These are phyloP conservation scores for Fraxinus velutina DNA, from an alignment of 305 asterid genomes.

Conservation along the genomic window DNA sequence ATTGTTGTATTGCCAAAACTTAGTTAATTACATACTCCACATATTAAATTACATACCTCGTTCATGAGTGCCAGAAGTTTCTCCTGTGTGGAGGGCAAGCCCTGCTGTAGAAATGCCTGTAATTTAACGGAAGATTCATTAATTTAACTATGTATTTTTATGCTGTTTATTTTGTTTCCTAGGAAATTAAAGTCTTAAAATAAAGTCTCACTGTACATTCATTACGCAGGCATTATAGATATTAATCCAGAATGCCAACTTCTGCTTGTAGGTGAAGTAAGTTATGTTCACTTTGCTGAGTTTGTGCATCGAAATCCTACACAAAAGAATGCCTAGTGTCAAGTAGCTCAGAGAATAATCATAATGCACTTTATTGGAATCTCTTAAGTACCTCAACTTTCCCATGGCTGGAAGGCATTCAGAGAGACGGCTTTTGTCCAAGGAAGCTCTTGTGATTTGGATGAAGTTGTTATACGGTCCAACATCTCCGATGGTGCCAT, in stretches of 20 bases:
- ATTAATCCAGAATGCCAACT: slow-evolving; percentile 93
- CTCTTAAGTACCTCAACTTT: slow-evolving; percentile 51
- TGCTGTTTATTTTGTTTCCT: neutral
- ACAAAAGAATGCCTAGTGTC: neutral
- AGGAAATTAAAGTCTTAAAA: slow-evolving; percentile 1
- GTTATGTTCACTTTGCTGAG: slow-evolving; percentile 54
- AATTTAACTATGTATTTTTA: neutral
- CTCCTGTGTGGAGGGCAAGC: slow-evolving; percentile 69
- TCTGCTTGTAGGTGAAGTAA: slow-evolving; percentile 74
- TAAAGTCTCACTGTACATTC: slow-evolving; percentile 59
- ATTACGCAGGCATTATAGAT: slow-evolving; percentile 74
- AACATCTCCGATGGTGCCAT: slow-evolving; percentile 51
- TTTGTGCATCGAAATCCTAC: slow-evolving; percentile 71
- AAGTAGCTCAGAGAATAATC: slow-evolving; percentile 6
- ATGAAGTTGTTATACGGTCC: slow-evolving; percentile 78
- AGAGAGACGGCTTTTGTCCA: slow-evolving; percentile 50
- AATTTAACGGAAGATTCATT: slow-evolving; percentile 15
- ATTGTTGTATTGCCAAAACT: neutral
- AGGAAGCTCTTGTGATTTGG: slow-evolving; percentile 55
- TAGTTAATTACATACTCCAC: neutral
- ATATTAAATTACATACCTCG: slow-evolving; percentile 45
- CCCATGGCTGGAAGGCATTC: slow-evolving; percentile 66
- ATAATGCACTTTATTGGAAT: slow-evolving; percentile 5
- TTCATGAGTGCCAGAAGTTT: slow-evolving; percentile 52
- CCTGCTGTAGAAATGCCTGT: slow-evolving; percentile 78